Percentiles rank a stretch among this genome's conserved stretches.
Evolutionary conservation across 2,329 filamentous ascomycete species (phyloP).

Genomic region (Trichophyton simii): DNA sequence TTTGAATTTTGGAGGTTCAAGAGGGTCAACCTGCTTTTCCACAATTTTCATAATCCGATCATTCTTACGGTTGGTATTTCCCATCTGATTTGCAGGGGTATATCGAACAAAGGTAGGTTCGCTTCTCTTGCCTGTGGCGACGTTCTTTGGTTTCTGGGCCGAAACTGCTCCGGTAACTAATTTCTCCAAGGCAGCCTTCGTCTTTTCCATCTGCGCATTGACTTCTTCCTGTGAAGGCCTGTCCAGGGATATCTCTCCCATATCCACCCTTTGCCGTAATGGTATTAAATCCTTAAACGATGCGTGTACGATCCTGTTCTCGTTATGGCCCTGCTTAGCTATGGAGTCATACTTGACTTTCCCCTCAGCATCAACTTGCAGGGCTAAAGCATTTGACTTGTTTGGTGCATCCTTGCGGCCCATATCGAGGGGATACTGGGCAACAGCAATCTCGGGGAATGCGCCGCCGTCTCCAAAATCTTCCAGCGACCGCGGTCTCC

Average conservation of each 20-base stretch:
- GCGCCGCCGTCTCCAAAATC: constrained; percentile 95
- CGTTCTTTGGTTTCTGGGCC: constrained; percentile 90
- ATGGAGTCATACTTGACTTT: constrained; percentile 97
- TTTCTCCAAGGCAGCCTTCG: constrained; percentile 69
- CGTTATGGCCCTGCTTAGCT: constrained; percentile 73
- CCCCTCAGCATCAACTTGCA: constrained; percentile 81
- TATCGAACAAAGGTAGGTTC: constrained; percentile 93
- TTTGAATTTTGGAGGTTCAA: constrained; percentile 97
- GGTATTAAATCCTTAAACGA: constrained; percentile 97
- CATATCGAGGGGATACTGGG: constrained; percentile 94
- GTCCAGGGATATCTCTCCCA: constrained; percentile 78
- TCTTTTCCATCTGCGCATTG: constrained; percentile 70
- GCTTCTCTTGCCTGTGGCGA: constrained; percentile 65
- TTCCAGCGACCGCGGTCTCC: constrained; percentile 76
- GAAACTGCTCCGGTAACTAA: constrained; percentile 76
- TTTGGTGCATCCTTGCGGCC: constrained; percentile 59
- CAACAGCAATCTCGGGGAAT: constrained; percentile 85
- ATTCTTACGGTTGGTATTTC: constrained; percentile 69
- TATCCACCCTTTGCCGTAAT: constrained; percentile 79
- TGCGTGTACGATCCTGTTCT: constrained; percentile 75
- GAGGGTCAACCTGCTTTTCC: constrained; percentile 80
- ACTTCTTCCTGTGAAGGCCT: constrained; percentile 78
- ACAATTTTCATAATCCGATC: constrained; percentile 98
- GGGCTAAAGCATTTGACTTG: constrained; percentile 74
- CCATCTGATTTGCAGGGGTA: constrained; percentile 94